Evolutionary conservation across 1,284 basidiomycete species (phyloP), one percentile per base, ranked within the genome.

Genomic region (Pholiota adiposa): DNA sequence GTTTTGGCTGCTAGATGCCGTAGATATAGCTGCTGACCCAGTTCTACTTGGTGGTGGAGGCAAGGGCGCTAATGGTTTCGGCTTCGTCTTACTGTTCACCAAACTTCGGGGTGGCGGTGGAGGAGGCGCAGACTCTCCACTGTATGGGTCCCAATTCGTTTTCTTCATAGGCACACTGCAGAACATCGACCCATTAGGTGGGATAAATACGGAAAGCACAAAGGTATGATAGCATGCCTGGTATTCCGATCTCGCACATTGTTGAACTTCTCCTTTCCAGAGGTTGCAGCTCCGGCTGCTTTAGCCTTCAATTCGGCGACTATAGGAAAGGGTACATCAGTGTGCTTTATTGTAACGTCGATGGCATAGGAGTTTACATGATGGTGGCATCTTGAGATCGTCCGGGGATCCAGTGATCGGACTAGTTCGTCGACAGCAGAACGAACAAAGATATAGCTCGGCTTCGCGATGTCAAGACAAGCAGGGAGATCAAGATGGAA

Each of bases 221-320:
- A 23, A 23, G 33, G 41, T 18, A 56, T 49, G 58, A 50, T 14
- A 59, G 60, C 66, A 59, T 57, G 79, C 80, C 84, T 86, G 3
- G 80, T 75, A 67, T 82, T 78, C 33, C 78, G 78, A 69, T 89
- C 88, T 62, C 79, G 79, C 12, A 86, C 83, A 68, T 81, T 79
- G 58, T 81, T 76, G 51, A 85, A 61, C 69, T 81, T 85, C 54
- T 75, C 76, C 19, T 85, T 76, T 12, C 82, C 72, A 1, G 79
- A 77, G 67, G 83, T 83, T 62, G 87, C 87, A 16, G 79, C 85
- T 59, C 83, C 85, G 18, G 74, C 69, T 3, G 89, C 89, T 63
- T 83, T 87, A 40, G 80, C 81, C 70, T 88, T 88, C 57, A 91
- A 72, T 57, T 87, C 86, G 36, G 86, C 81, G 58, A 88, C 84